Base-by-base conservation (phyloP, 768 basidiomycete species). In the Imleria badia region DNA sequence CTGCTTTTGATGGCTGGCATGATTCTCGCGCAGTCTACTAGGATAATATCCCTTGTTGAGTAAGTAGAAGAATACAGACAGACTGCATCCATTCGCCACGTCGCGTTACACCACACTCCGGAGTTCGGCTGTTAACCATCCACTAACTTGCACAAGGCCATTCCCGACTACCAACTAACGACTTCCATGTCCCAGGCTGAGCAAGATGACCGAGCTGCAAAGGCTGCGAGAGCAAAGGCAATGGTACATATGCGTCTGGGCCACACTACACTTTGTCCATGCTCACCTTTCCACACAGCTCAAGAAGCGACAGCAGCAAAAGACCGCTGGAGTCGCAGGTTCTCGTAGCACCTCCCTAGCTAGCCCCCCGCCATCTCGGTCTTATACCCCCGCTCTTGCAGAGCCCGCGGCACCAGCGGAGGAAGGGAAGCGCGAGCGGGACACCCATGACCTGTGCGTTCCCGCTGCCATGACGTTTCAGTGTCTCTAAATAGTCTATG, bases 221-320 rank as follows among this genome's bases (percentile, higher is more conserved):
- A 88, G 72, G 82, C 91, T 51, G 91, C 91, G 3, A 82, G 91
- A 58, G 91, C 88, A 51, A 90, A 88, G 70, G 90, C 88, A 45
- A 66, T 94, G 82, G 91, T 92, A 68, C 26, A 26, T 26, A 26
- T 54, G 80, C 70, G 47, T 52, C 46, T 38, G 6, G 29, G 48
- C 2, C 36, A 15, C 8, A 30, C 26, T 10, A 20, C 45, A 29
- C 19, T 0, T 52, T 33, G 40, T 43, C 51, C 15, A 22, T 29
- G 20, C 50, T 65, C 23, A 56, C 20, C 43, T 45, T 47, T 22
- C 48, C 34, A 22, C 47, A 44, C 70, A 92, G 89, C 79, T 92
- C 68, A 90, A 91, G 78, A 90, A 89, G 72, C 81, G 86, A 55
- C 88, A 87, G 60, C 85, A 85, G 63, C 82, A 87, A 74, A 90